Base-by-base conservation (phyloP, 371 early-diverging fungal species). In the Mucor sp. region DNA sequence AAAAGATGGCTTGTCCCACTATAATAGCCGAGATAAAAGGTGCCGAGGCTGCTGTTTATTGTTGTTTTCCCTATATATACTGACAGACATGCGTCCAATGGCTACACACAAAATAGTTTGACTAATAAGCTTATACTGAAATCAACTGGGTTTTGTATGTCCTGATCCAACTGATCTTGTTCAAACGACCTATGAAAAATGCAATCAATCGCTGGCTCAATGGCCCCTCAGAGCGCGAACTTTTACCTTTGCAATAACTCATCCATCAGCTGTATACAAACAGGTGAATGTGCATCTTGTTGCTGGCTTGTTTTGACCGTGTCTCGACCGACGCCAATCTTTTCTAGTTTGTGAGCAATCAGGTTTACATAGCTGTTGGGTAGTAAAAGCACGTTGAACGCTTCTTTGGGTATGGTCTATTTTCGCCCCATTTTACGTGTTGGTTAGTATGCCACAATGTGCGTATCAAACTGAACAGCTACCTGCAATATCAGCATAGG, bases 401-500 rank as follows among this genome's bases (percentile, higher is more conserved):
- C 44, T 58, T 67, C 37, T 58, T 67, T 44, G 33, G 68, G 68
- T 43, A 67, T 62, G 6, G 62, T 67, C 68, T 67, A 61, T 37
- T 7, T 14, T 50, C 2, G 8, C 14, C 6, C 14, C 6, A 37
- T 37, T 37, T 8, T 2, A 4, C 1, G 9, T 12, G 21, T 50
- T 33, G 37, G 37, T 47, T 28, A 62, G 9, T 37, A 37, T 58
- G 37, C 30, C 19, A 4, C 30, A 21, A 6, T 35, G 5, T 58
- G 32, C 6, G 0, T 21, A 35, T 33, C 17, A 30, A 17, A 1
- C 19, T 30, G 8, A 28, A 25, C 2, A 25, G 39, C 35, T 62
- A 62, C 68, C 37, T 67, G 68, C 3, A 67, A 17, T n/a, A 67
- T 67, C 47, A 67, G 58, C 68, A 67, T 43, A 1, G 68, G 68